Base-by-base conservation (phyloP, 2,329 filamentous ascomycete genomes). In the Pseudogymnoascus sp. region DNA sequence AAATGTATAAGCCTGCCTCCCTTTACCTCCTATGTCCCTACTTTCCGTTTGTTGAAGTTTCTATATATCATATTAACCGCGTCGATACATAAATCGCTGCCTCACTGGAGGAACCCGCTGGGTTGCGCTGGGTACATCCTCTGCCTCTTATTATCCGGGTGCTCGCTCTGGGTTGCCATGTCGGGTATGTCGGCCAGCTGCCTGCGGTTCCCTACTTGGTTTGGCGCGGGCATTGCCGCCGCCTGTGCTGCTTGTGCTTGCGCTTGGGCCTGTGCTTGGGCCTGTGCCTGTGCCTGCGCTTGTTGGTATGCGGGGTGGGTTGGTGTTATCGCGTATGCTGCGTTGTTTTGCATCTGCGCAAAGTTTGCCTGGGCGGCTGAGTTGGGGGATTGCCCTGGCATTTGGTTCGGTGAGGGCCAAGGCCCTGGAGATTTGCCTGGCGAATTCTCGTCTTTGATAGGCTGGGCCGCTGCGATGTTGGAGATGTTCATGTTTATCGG, bases 61-160 rank as follows among this genome's bases (percentile, higher is more conserved):
- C 25, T 56, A 56, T 56, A 56, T 56, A 34, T 56, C 46, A 56
- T 56, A 56, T 56, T 56, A 56, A 56, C 25, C 46, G 9, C 8
- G 46, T 56, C n/a, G 25, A 56, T 56, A 56, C 46, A 56, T 34
- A 5, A 34, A 12, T 18, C 25, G 25, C 46, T 49, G 25, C 5
- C 46, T 69, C 63, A 69, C 66, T 70, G 68, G 14, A 63, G 59
- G 60, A 69, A 73, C 25, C 43, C 63, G 9, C 69, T 67, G 28
- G 63, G 59, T 38, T 38, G 65, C 7, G 68, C 66, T 23, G 67
- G 65, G 63, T 70, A 74, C 65, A 73, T 70, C 59, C 71, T 67
- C 53, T 74, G 73, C 31, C 72, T 63, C 63, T 73, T 74, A 18
- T 73, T 74, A 18, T 73, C 70, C 2, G 69, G 60, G 63, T 71